These are phyloP conservation scores for Cetradonia linearis DNA, from an alignment of 495 filamentous ascomycete species.

Conservation along the genomic window DNA sequence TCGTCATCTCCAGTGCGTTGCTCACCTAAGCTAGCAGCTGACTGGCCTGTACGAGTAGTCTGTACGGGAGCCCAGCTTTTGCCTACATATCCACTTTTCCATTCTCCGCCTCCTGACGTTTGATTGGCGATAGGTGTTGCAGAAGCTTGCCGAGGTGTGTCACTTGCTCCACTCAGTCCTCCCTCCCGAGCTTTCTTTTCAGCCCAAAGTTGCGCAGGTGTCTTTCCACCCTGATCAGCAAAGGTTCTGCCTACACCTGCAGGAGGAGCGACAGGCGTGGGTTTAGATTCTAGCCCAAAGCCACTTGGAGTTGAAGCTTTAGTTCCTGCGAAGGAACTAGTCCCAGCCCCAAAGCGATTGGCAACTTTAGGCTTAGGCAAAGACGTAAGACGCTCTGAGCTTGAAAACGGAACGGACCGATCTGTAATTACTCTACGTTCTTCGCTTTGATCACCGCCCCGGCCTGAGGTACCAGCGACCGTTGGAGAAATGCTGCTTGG, in stretches of 20 bases:
- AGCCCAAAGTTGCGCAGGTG: constrained; percentile 92
- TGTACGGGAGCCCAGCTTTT: constrained; percentile 82
- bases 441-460: constrained; percentile 33
- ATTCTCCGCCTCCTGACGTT: constrained; percentile 53
- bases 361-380: constrained; percentile 90
- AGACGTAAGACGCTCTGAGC: constrained; percentile 71
- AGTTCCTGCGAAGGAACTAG: constrained; percentile 68
- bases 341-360: constrained; percentile 65
- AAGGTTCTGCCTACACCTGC: constrained; percentile 86
- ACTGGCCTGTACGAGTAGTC: constrained; percentile 57
- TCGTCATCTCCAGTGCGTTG: constrained; percentile 48
- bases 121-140: constrained; percentile 49
- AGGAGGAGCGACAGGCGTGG: constrained; percentile 41
- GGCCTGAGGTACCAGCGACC: constrained; percentile 29
- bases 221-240: constrained; percentile 90
- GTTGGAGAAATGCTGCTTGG: constrained; percentile 31
- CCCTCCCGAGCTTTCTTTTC: constrained; percentile 85
- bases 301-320: constrained; percentile 71
- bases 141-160: constrained; percentile 28
- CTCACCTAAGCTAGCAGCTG: constrained; percentile 46
- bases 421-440: constrained; percentile 52
- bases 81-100: constrained; percentile 82
- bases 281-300: constrained; percentile 46
- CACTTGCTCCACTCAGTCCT: constrained; percentile 39
- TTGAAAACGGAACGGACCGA: constrained; percentile 52